Conservation (phyloP, 2,329 filamentous ascomycete genomes). For the Amesomyces nigricolor region DNA sequence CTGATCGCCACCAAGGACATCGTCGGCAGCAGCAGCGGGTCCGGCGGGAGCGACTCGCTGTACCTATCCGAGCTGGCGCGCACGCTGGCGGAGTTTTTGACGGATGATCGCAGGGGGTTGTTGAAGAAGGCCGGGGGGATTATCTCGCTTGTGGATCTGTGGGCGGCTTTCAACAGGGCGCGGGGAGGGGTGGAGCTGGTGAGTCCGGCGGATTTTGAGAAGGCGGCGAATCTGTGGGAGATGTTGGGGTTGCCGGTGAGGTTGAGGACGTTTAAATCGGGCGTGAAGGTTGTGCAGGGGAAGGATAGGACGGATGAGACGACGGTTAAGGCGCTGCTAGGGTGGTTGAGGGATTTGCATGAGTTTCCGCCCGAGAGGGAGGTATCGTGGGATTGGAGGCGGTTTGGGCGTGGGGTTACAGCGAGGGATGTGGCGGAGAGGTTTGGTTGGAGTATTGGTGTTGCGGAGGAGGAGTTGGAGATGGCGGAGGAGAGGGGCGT, state of each 20-base stretch:
- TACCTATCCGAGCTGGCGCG: slow-evolving; percentile 84
- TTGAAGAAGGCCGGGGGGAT: slow-evolving; percentile 78
- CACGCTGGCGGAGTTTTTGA: slow-evolving; percentile 82
- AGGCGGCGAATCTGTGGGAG: slow-evolving; percentile 84
- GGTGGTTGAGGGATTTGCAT: slow-evolving; percentile 73
- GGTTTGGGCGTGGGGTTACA: slow-evolving; percentile 79
- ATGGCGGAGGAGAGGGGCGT: slow-evolving; percentile 92
- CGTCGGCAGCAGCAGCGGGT: slow-evolving; percentile 69
- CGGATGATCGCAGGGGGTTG: slow-evolving; percentile 74
- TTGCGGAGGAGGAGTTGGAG: slow-evolving; percentile 89
- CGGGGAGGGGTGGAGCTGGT: slow-evolving; percentile 91
- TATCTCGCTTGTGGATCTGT: slow-evolving; percentile 82
- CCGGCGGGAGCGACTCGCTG: slow-evolving; percentile 70
- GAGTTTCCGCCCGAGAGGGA: slow-evolving; percentile 58
- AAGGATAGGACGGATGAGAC: slow-evolving; percentile 85
- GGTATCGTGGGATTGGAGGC: slow-evolving; percentile 67
- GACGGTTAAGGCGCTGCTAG: slow-evolving; percentile 68
- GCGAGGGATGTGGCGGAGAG: slow-evolving; percentile 82
- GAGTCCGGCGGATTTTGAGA: slow-evolving; percentile 85
- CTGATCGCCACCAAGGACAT: slow-evolving; percentile 95
- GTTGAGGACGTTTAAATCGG: slow-evolving; percentile 82
- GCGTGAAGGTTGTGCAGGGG: slow-evolving; percentile 88
- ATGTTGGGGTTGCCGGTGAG: slow-evolving; percentile 79
- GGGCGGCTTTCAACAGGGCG: slow-evolving; percentile 91
- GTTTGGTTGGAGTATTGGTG: slow-evolving; percentile 96